Conservation (phyloP, 345 rosid species). For the Rubroshorea leprosula region DNA sequence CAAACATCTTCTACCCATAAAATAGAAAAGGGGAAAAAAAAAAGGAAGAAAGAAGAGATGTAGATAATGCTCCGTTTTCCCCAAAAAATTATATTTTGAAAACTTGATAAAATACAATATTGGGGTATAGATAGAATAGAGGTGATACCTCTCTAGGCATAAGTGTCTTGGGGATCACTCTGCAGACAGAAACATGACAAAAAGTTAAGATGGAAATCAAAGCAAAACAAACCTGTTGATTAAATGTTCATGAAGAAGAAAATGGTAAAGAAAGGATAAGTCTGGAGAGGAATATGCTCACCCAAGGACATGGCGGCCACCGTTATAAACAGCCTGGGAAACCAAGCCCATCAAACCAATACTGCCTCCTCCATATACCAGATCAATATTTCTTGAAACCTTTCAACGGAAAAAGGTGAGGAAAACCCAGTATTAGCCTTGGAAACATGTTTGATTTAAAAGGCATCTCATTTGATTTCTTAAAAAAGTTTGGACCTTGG, state of each 20-base stretch:
- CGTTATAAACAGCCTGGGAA: conserved; percentile 74
- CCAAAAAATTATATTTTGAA: background rate
- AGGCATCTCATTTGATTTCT: conserved; percentile 1
- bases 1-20: background rate
- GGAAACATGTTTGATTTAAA: too few species aligned
- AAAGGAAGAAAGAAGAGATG: conserved; percentile 2
- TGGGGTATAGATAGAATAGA: background rate
- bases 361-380: conserved; percentile 97
- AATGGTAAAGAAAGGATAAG: background rate
- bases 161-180: conserved; percentile 70
- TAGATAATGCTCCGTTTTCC: conserved; percentile 5
- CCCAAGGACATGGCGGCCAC: conserved; percentile 95
- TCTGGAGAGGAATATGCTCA: conserved; percentile 15
- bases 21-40: background rate
- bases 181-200: conserved; percentile 39
- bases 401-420: conserved; percentile 14
- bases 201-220: conserved; percentile 11
- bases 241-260: background rate
- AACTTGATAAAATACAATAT: conserved; percentile 3
- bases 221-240: background rate
- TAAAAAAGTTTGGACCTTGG: background rate
- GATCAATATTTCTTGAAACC: conserved; percentile 84
- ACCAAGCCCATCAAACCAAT: conserved; percentile 87
- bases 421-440: background rate
- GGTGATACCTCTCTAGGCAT: conserved; percentile 66